These are phyloP conservation scores for Aureobasidium zeae DNA, from an alignment of 2,329 filamentous ascomycete genomes.

Conservation along the genomic window DNA sequence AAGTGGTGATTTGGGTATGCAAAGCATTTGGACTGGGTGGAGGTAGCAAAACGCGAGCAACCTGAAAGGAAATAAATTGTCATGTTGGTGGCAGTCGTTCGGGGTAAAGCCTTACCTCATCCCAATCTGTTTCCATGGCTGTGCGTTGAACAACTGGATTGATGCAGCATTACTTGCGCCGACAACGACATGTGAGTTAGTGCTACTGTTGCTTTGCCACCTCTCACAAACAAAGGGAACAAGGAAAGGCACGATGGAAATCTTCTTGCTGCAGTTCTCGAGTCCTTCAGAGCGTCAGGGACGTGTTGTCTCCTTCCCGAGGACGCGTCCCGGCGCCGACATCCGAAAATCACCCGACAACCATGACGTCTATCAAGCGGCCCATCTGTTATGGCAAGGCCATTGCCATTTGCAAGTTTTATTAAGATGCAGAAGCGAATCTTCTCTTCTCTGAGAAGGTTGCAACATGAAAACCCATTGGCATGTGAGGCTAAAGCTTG, in stretches of 20 bases:
- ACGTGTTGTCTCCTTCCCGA: conserved; percentile 12
- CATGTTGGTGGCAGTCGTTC: neutral
- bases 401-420: neutral
- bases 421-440: conserved; percentile 33
- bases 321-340: conserved; percentile 9
- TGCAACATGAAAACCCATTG: conserved; percentile 77
- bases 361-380: conserved; percentile 4
- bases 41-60: conserved; percentile 73
- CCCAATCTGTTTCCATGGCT: conserved; percentile 45
- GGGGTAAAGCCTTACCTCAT: conserved; percentile 37
- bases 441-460: conserved; percentile 46
- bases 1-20: conserved; percentile 59
- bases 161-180: conserved; percentile 15
- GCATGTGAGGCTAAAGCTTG: conserved; percentile 40
- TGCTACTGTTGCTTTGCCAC: neutral
- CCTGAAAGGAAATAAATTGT: conserved; percentile 41
- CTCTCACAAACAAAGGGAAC: conserved; percentile 9
- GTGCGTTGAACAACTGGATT: conserved; percentile 6
- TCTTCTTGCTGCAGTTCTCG: conserved; percentile 5
- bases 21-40: conserved; percentile 62
- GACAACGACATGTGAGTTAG: conserved; percentile 14
- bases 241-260: conserved; percentile 6
- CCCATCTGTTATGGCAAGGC: neutral
- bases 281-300: neutral
- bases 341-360: conserved; percentile 8